Conservation (phyloP, 208 protist genomes). For the Leishmania turanica region DNA sequence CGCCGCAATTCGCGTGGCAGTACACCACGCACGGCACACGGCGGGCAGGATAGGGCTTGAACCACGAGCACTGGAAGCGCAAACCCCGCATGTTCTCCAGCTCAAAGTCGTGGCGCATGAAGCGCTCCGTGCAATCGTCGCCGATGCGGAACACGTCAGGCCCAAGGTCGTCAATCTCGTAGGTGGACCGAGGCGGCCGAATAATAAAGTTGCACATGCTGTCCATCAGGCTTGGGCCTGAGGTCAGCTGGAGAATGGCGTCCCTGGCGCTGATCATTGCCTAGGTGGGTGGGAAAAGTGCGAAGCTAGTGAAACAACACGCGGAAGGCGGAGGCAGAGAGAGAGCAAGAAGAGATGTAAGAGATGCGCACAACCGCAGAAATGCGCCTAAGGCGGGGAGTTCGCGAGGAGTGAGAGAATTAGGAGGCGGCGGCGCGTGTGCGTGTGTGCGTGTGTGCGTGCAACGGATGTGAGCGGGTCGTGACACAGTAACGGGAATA, state of each 20-base stretch:
- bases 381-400: background rate
- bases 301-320: background rate
- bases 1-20: conserved; percentile 91
- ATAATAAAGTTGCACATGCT: conserved; percentile 89
- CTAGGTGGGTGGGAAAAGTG: background rate
- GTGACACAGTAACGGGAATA: background rate
- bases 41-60: conserved; percentile 40
- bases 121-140: conserved; percentile 39
- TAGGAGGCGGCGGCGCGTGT: background rate
- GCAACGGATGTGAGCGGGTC: background rate
- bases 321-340: background rate
- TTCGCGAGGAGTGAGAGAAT: background rate
- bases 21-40: conserved; percentile 90
- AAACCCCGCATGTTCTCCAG: conserved; percentile 86
- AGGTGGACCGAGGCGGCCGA: conserved; percentile 72
- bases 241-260: conserved; percentile 40
- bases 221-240: conserved; percentile 58
- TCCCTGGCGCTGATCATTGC: conserved; percentile 49
- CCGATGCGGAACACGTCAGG: conserved; percentile 68
- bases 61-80: conserved; percentile 84
- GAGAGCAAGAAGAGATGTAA: conserved; percentile 1
- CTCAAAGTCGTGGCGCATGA: conserved; percentile 69
- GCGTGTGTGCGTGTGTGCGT: background rate
- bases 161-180: conserved; percentile 60
- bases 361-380: background rate